Evolutionary conservation across 306 rosid genomes (phyloP), one percentile per base, ranked within the genome.

Genomic region (Delonix regia): DNA sequence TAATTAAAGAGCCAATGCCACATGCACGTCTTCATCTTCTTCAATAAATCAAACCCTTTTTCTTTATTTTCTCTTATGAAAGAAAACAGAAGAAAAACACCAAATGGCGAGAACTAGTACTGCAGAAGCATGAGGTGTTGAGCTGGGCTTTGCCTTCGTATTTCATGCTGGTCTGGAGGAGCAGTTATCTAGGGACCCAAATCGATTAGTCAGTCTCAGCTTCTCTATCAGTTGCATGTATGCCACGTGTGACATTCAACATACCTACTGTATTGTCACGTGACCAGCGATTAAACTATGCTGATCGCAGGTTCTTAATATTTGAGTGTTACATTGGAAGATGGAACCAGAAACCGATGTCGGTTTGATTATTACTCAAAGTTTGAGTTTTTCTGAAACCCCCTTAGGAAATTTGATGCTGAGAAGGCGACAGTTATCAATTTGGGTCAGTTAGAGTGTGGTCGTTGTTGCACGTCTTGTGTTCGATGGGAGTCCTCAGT

Each of bases 151-250:
- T 39, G 55, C 21, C 72, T 11, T 36, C 13, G 39, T 27, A 4
- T 63, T 22, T 70, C 64, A 64, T 57, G 30, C 7, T 21, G 9
- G 61, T 10, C 30, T 27, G 61, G 34, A 24, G 16, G 11, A 5
- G 6, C 14, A 56, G 25, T 24, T 18, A 44, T 42, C 42, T 21
- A 10, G 55, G 27, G 59, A 52, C 33, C 66, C 52, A 9, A 10
- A 13, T 52, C 9, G 45, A 25, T 67, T 39, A 22, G 19, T 25
- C 66, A 10, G 19, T 18, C 21, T 15, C 10, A 34, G 6, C 24
- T 15, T 15, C 24, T 21, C 49, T n/a, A 1, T 59, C 19, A 68
- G 74, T 68, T 65, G 82, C 83, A 80, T 84, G 87, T 19, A 18
- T 71, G 82, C 82, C 84, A 80, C 72, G 76, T 80, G 56, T 80